Percentiles rank a stretch among this genome's conserved stretches.
phyloP scores from a whole-genome alignment of 1,139 yeast species.

The Diutina rugosa region DNA sequence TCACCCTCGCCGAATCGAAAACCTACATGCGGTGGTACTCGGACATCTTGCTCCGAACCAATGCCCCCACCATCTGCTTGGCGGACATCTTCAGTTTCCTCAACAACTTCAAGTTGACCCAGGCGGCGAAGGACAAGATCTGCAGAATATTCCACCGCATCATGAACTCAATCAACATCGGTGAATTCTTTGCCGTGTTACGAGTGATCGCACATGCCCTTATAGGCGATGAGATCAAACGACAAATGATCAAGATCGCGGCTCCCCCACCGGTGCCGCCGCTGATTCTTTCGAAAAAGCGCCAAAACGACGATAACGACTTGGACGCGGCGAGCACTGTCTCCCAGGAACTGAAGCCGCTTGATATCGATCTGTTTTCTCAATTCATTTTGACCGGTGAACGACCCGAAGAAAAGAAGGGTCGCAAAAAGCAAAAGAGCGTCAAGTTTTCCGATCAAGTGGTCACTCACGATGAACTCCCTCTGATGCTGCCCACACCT shows the following conservation, averaged over 20 bases:
- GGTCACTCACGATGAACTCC: constrained; percentile 29
- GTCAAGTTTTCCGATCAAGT: constrained; percentile 64
- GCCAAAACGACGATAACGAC: constrained; percentile 32
- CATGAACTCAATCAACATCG: constrained; percentile 43
- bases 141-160: constrained; percentile 38
- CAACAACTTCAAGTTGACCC: constrained; percentile 43
- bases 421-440: constrained; percentile 34
- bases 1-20: constrained; percentile 51
- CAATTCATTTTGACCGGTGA: constrained; percentile 65
- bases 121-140: constrained; percentile 28
- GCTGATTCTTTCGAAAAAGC: constrained; percentile 47
- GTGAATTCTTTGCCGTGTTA: constrained; percentile 63
- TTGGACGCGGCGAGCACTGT: constrained; percentile 4
- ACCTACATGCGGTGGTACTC: constrained; percentile 74
- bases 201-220: constrained; percentile 50
- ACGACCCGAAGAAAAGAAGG: constrained; percentile 33
- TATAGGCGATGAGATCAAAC: constrained; percentile 32
- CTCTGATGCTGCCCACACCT: constrained; percentile 16
- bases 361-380: constrained; percentile 65
- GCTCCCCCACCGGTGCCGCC: constrained; percentile 60
- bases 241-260: constrained; percentile 34
- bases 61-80: constrained; percentile 42
- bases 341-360: constrained; percentile 11
- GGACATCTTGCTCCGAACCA: constrained; percentile 47
- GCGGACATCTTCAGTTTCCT: constrained; percentile 54